These are phyloP conservation scores for Bryum argenteum DNA, from an alignment of 225 moss, liverwort and hornwort genomes.

Conservation along the genomic window DNA sequence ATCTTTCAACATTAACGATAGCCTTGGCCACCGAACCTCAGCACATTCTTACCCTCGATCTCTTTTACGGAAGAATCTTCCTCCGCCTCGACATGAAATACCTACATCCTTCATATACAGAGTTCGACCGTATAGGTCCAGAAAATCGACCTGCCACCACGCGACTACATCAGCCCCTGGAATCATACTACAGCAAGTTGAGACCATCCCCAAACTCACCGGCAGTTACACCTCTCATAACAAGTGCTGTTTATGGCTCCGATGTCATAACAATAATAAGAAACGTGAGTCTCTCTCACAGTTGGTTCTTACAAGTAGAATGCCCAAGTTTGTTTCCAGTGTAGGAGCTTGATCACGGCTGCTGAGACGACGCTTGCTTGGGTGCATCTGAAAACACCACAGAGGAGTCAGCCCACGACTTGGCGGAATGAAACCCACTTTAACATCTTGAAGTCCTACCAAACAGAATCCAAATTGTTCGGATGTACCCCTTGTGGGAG, in stretches of 20 bases:
- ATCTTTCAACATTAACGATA: slow-evolving; percentile 6
- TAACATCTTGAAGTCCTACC: not conserved
- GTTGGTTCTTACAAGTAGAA: slow-evolving; percentile 69
- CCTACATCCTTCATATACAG: slow-evolving; percentile 93
- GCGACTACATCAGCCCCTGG: slow-evolving; percentile 23
- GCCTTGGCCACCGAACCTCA: slow-evolving; percentile 7
- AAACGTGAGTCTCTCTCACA: not conserved
- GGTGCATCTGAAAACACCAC: slow-evolving; percentile 74
- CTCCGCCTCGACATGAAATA: slow-evolving; percentile 88
- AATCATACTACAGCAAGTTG: not conserved
- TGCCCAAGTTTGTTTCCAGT: slow-evolving; percentile 91
- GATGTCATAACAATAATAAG: not conserved
- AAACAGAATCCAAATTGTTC: not conserved
- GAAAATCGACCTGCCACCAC: slow-evolving; percentile 81
- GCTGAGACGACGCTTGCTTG: slow-evolving; percentile 69
- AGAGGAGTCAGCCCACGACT: slow-evolving; percentile 13
- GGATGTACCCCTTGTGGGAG: not conserved
- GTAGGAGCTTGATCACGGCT: slow-evolving; percentile 59
- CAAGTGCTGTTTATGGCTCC: not conserved
- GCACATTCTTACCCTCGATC: slow-evolving; percentile 69
- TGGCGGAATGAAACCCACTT: too few species aligned
- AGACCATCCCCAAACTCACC: not conserved
- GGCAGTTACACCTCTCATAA: not conserved
- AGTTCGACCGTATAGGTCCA: slow-evolving; percentile 89
- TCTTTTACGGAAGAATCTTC: slow-evolving; percentile 77